Evolutionary conservation across 345 rosid species (phyloP).

Genomic region (Sonneratia caseolaris): DNA sequence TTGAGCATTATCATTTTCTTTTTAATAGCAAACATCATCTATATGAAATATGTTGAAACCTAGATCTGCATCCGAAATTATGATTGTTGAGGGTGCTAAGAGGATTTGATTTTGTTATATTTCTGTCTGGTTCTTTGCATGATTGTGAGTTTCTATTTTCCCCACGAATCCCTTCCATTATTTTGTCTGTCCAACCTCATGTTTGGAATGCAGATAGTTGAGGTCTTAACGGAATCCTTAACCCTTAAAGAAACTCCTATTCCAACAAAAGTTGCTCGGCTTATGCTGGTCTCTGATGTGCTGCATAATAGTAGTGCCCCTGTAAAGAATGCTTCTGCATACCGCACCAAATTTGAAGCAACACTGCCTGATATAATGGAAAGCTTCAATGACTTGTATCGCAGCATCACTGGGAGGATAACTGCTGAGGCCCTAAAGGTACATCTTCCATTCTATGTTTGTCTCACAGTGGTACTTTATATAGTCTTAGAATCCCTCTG

Average conservation of each 20-base stretch:
- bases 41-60: background rate
- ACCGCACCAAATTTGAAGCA: constrained; percentile 94
- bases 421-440: constrained; percentile 99
- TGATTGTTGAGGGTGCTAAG: background rate
- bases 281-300: constrained; percentile 74
- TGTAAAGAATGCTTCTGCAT: constrained; percentile 98
- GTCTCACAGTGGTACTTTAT: constrained; percentile 3
- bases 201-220: constrained; percentile 59
- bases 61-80: background rate
- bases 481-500: background rate
- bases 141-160: background rate
- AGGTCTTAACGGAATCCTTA: constrained; percentile 93
- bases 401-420: constrained; percentile 91
- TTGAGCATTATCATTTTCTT: background rate
- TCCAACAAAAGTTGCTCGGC: constrained; percentile 96
- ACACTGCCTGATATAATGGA: constrained; percentile 91
- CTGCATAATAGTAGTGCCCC: constrained; percentile 98
- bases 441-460: constrained; percentile 9
- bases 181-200: background rate
- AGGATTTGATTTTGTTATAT: background rate
- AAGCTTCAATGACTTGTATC: constrained; percentile 93
- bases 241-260: constrained; percentile 91
- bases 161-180: background rate
- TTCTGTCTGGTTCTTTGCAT: background rate
- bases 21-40: background rate